Base-by-base conservation (phyloP, 208 protist species). In the Tritrichomonas musculus region DNA sequence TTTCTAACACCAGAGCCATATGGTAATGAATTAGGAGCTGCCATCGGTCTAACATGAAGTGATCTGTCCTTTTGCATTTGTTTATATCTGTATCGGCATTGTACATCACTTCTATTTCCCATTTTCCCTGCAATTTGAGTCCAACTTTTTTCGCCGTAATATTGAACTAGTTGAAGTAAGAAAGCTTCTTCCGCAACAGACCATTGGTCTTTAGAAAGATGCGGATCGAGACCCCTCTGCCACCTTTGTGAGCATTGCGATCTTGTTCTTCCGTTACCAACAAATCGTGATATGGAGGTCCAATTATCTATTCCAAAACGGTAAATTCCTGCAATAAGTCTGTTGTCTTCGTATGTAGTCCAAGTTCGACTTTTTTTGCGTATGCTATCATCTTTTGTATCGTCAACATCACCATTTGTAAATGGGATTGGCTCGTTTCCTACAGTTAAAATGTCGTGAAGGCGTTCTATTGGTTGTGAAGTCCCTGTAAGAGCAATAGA, bases 11-110 rank as follows among this genome's bases (percentile, higher is more conserved):
- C 53, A 22, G 11, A 5, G 53, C 53, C 53, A 60, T 60, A 60
- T 60, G 5, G 53, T 5, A 60, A 60, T 60, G 53, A 22, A 60
- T 60, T 60, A 17, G 53, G 11, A 22, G 53, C 53, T 22, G 53
- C 53, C 11, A 60, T 60, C 53, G 53, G 17, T 60, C 53, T 5
- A 17, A 17, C 5, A 60, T 60, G 53, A 60, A 60, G 53, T 60
- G 53, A 60, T 17, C 53, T 5, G 17, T 60, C 53, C 17, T 60
- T 60, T 17, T 60, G 53, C 53, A 82, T 82, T 17, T 53, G 47
- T 20, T 88, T 44, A 30, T 88, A 57, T 41, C 77, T 25, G n/a
- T 88, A 88, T n/a, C 77, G 25, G 77, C 77, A 88, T 88, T 88
- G 77, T 20, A 88, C 27, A 50, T 88, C 77, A 57, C n/a, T 53